Base-by-base conservation (phyloP, 2,329 filamentous ascomycete species). In the Ophidiomyces ophidiicola region DNA sequence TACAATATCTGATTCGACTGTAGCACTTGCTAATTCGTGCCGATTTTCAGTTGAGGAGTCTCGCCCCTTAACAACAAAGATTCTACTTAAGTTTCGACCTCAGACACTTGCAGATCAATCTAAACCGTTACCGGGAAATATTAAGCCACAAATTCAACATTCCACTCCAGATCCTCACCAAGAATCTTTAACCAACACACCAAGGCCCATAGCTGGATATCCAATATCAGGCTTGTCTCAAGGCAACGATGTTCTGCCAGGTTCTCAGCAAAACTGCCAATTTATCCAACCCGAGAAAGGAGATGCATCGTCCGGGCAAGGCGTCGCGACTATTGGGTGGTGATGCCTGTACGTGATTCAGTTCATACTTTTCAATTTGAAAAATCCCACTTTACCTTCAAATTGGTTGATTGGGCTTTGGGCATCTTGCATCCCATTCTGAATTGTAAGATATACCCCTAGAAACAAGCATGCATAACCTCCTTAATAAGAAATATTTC, bases 1-100 rank as follows among this genome's bases (percentile, higher is more conserved):
- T n/a, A n/a, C n/a, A n/a, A n/a, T n/a, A n/a, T n/a, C n/a, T n/a
- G n/a, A n/a, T n/a, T n/a, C n/a, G n/a, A n/a, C n/a, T n/a, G n/a
- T n/a, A n/a, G n/a, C n/a, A n/a, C n/a, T n/a, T n/a, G n/a, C 28
- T 46, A 42, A 43, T 31, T 37, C 25, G 15, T 25, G 32, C 20
- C 18, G 8, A 34, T 14, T 23, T 41, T 44, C 32, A 65, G 65
- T 68, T 34, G 62, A 65, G 43, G 66, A 67, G 51, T 59, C 63
- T 4, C 61, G 63, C 43, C 62, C 63, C 2, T 59, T 64, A 7
- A 66, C 69, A 4, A 63, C 61, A 38, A 76, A 75, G 51, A 54
- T 76, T 36, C 59, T 78, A 7, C 55, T 54, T 6, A 72, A 64
- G 48, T 77, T 70, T 69, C 62, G 70, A 39, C 74, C 74, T 1